Evolutionary conservation across 768 basidiomycete genomes (phyloP), one percentile per base, ranked within the genome.

Genomic region (Boletus reticulatus): DNA sequence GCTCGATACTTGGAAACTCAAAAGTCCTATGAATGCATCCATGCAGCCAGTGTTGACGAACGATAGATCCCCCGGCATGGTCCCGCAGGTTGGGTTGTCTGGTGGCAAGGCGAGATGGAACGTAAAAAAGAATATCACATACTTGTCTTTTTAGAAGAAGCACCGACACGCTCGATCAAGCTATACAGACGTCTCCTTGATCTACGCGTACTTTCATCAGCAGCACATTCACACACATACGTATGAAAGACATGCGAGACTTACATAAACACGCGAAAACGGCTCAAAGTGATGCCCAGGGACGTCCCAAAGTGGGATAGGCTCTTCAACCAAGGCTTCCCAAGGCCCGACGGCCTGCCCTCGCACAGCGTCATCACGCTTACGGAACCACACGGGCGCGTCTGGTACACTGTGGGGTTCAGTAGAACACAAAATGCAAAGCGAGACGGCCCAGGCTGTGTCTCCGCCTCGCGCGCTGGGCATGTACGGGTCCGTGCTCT

Each of bases 221-320:
- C 22, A 42, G 31, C 27, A 0, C 24, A 42, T 22, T 22, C 22
- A 22, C 1, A 22, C 22, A 22, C 22, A 2, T 19, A 4, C 10
- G 19, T 9, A 6, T 2, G 4, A 7, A 37, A 22, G 12, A 11
- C 8, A 5, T 7, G 6, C 10, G 12, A 31, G 48, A 67, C 81
- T 61, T 54, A 88, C 88, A 63, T 84, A 78, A 9, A 60, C 56
- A 10, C 68, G 56, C 44, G 77, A 72, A 64, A 89, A 89, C 0
- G 79, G 74, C 58, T 79, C 67, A 56, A 89, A 88, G 58, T 89
- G 88, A 65, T 88, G 69, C 0, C 88, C 88, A 0, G 86, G 82
- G 4, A 89, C 80, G 57, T 84, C 80, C 41, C 82, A 64, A 2
- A 79, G 71, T 39, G 75, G 73, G 1, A 87, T 54, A 7, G 63